Evolutionary conservation across 2,329 filamentous ascomycete genomes (phyloP).

Genomic region (Huntiella omanensis): DNA sequence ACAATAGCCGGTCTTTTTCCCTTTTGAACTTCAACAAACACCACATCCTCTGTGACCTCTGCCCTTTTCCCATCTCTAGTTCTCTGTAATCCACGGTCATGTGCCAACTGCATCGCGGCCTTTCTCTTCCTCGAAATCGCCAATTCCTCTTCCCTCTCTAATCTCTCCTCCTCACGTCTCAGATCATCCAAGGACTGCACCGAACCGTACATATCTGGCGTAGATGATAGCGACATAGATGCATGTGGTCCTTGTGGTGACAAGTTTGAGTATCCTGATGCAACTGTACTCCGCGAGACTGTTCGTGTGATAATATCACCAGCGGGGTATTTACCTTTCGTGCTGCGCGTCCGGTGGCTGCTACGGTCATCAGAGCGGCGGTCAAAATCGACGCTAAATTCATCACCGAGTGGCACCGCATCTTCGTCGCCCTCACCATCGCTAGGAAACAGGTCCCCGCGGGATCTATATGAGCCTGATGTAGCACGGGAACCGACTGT

Average conservation of each 20-base stretch:
- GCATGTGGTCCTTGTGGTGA: constrained; percentile 13
- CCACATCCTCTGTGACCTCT: constrained; percentile 19
- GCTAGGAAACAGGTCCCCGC: constrained; percentile 80
- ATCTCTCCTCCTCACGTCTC: constrained; percentile 31
- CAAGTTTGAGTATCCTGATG: constrained; percentile 22
- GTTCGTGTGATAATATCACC: constrained; percentile 26
- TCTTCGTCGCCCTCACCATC: constrained; percentile 77
- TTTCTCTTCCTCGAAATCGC: constrained; percentile 33
- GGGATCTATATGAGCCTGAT: constrained; percentile 66
- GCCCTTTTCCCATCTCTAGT: constrained; percentile 12
- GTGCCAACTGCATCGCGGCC: constrained; percentile 32
- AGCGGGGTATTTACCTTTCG: constrained; percentile 37
- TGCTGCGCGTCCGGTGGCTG: constrained; percentile 43
- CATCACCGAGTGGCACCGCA: constrained; percentile 79
- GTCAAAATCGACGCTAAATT: constrained; percentile 70
- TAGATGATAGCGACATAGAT: constrained; percentile 3
- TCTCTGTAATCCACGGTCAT: constrained; percentile 26
- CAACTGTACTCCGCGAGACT: constrained; percentile 39
- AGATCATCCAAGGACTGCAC: constrained; percentile 29
- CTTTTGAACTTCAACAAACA: constrained; percentile 3
- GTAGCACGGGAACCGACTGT: constrained; percentile 68
- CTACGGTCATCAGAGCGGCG: constrained; percentile 51
- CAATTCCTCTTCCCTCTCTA: constrained; percentile 32
- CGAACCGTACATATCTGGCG: constrained; percentile 16
- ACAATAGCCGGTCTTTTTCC: constrained; percentile 4